A percentile compares a stretch with the other conserved stretches of the same genome.
Evolutionary conservation across 176 grass and related monocot genomes (phyloP).

Genomic region (Eragrostis nindensis): DNA sequence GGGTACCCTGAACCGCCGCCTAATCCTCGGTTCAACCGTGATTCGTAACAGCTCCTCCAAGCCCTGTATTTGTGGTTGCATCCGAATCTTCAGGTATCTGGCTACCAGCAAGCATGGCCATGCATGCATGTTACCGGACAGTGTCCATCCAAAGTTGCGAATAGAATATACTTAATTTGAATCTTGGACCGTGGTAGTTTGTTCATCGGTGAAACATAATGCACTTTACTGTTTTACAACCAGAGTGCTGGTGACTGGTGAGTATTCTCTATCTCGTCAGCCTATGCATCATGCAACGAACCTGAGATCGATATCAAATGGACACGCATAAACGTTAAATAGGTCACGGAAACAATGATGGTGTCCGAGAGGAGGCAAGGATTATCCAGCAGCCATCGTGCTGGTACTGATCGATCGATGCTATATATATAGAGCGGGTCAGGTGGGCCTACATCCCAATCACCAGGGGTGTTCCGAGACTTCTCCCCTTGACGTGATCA

Average conservation of each 20-base stretch:
- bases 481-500: background rate
- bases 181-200: background rate
- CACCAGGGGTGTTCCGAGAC: background rate
- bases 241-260: background rate
- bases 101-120: no score
- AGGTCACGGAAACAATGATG: conserved; percentile 14
- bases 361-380: background rate
- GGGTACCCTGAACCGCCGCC: background rate
- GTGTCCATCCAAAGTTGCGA: background rate
- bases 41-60: background rate
- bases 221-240: background rate
- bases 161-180: background rate
- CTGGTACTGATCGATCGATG: background rate
- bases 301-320: background rate
- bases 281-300: background rate
- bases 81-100: background rate
- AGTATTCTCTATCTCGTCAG: background rate
- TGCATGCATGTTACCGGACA: background rate
- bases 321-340: no score
- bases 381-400: conserved; percentile 4
- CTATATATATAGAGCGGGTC: background rate
- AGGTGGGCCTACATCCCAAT: background rate
- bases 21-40: background rate
- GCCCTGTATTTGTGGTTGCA: background rate
- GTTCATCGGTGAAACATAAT: background rate